Percentiles rank a stretch among this genome's conserved stretches.
phyloP scores from a whole-genome alignment of 495 filamentous ascomycete species.

The Penicillium herquei region DNA sequence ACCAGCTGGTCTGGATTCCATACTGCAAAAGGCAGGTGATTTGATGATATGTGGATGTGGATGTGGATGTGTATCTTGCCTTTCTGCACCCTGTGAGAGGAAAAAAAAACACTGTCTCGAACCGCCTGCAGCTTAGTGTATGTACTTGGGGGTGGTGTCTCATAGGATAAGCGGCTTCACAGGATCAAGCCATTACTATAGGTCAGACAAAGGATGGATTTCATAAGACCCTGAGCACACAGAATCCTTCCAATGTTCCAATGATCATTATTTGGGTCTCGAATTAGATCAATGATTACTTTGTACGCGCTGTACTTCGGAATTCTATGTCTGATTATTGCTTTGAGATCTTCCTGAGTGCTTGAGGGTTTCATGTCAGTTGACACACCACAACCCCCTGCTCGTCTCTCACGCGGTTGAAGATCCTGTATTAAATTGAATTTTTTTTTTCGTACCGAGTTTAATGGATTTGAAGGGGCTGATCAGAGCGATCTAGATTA shows the following conservation, averaged over 20 bases:
- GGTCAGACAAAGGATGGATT: background rate
- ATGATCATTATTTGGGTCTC: background rate
- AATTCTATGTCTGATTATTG: background rate
- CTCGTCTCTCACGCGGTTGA: background rate
- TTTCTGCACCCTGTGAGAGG: constrained; percentile 2
- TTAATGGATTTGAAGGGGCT: too few species aligned
- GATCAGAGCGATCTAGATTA: too few species aligned
- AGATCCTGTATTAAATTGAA: background rate
- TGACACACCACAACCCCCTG: constrained; percentile 8
- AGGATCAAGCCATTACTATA: background rate
- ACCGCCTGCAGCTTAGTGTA: background rate
- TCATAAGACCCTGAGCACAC: background rate
- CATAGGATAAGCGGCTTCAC: background rate
- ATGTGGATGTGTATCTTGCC: background rate
- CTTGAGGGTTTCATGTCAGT: constrained; percentile 10
- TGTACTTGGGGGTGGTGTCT: background rate
- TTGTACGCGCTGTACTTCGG: background rate
- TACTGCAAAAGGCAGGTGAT: too few species aligned
- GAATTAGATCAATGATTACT: background rate
- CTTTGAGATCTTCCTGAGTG: background rate
- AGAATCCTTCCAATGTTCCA: background rate
- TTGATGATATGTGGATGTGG: too few species aligned
- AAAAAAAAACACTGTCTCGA: background rate
- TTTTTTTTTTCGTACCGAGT: too few species aligned
- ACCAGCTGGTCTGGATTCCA: background rate